A percentile compares a stretch with the other conserved stretches of the same genome.
These are phyloP conservation scores for Pseudogymnoascus sp. DNA, from an alignment of 2,329 filamentous ascomycete genomes.

Conservation along the genomic window DNA sequence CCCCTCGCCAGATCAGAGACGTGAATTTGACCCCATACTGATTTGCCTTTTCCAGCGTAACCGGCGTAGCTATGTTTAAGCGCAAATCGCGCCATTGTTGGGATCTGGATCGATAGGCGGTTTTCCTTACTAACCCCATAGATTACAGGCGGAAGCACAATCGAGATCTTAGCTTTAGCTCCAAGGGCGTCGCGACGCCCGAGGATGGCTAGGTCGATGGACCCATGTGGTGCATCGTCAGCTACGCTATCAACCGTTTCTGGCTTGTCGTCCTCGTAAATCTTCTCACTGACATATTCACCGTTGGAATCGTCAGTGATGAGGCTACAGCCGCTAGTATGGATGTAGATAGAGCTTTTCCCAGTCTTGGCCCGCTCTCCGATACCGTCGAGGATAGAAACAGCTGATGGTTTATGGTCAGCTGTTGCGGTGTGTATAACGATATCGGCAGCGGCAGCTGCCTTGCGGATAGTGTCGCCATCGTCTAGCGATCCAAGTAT, in stretches of 20 bases:
- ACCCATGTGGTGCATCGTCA: constrained; percentile 37
- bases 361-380: constrained; percentile 30
- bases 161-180: constrained; percentile 36
- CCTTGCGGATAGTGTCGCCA: constrained; percentile 31
- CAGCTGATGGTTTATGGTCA: constrained; percentile 39
- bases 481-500: constrained; percentile 37
- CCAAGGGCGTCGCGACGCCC: constrained; percentile 30
- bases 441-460: constrained; percentile 33
- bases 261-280: constrained; percentile 36
- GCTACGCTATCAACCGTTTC: constrained; percentile 35
- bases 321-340: constrained; percentile 38
- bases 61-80: constrained; percentile 23
- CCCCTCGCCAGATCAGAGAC: constrained; percentile 39
- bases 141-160: constrained; percentile 40
- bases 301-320: constrained; percentile 33
- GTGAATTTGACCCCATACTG: constrained; percentile 38
- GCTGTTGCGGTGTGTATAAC: constrained; percentile 42
- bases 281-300: constrained; percentile 29
- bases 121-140: constrained; percentile 36
- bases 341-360: constrained; percentile 39
- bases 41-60: constrained; percentile 36
- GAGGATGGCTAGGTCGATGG: constrained; percentile 39
- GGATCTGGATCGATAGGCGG: constrained; percentile 40
- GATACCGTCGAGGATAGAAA: constrained; percentile 38
- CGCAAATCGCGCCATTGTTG: constrained; percentile 39